Conservation (phyloP, 768 basidiomycete species). For the Amyloporia xantha region DNA sequence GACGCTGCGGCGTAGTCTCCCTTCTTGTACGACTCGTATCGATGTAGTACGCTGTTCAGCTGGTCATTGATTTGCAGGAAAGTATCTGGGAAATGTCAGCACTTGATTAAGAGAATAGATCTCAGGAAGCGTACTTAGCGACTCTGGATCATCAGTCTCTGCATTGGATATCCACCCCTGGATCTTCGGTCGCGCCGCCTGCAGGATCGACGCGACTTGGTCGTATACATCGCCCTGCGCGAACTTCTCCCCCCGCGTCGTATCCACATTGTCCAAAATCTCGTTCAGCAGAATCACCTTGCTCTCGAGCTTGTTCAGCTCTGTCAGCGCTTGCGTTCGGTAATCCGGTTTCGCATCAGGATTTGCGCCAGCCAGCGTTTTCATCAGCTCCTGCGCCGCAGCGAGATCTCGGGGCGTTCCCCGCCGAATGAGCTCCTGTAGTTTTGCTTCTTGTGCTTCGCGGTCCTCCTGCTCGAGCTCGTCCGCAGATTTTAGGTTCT, state of each 20-base stretch:
- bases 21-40: conserved; percentile 90
- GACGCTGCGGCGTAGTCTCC: conserved; percentile 75
- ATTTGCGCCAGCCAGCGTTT: conserved; percentile 87
- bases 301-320: conserved; percentile 90
- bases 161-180: conserved; percentile 98
- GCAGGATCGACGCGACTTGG: conserved; percentile 87
- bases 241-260: conserved; percentile 65
- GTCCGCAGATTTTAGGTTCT: conserved; percentile 92
- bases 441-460: conserved; percentile 90
- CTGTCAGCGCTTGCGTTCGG: conserved; percentile 78
- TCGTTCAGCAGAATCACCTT: conserved; percentile 96
- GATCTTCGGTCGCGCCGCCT: conserved; percentile 81
- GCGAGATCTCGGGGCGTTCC: conserved; percentile 94
- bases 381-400: conserved; percentile 97
- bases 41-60: conserved; percentile 85
- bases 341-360: conserved; percentile 95
- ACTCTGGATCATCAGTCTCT: conserved; percentile 82
- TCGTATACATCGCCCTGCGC: conserved; percentile 91
- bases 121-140: conserved; percentile 51
- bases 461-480: conserved; percentile 96
- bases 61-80: conserved; percentile 96
- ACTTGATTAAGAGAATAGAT: neutral
- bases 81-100: conserved; percentile 52
- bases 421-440: conserved; percentile 96
- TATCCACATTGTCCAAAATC: conserved; percentile 89